Percentiles rank a stretch among this genome's conserved stretches.
Evolutionary conservation across 768 basidiomycete species (phyloP).

Genomic region (Holtermannia corniformis): DNA sequence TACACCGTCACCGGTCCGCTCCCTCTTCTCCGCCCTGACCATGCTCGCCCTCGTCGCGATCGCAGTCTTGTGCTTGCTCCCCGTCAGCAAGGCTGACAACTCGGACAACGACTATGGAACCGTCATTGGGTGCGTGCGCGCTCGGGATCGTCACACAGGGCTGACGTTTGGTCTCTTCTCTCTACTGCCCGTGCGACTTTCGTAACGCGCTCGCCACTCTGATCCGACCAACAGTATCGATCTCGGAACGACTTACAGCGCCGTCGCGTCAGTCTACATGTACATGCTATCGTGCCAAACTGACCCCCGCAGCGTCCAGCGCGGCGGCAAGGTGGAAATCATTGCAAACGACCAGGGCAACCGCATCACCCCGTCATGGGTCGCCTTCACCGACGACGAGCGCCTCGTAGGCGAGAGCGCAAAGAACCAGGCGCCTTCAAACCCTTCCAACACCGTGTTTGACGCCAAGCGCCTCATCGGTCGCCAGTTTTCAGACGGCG

Average conservation of each 20-base stretch:
- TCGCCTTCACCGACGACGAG: slow-evolving; percentile 68
- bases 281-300: not conserved
- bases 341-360: slow-evolving; percentile 84
- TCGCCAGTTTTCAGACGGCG: slow-evolving; percentile 63
- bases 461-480: slow-evolving; percentile 95
- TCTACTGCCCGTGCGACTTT: slow-evolving; percentile 1
- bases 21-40: no score
- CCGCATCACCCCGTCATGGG: slow-evolving; percentile 84
- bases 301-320: slow-evolving; percentile 55
- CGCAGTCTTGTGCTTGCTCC: slow-evolving; percentile 63
- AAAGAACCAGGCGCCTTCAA: slow-evolving; percentile 88
- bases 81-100: slow-evolving; percentile 57
- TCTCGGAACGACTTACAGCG: slow-evolving; percentile 92
- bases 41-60: slow-evolving; percentile 50
- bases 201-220: slow-evolving; percentile 12
- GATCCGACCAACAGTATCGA: slow-evolving; percentile 45
- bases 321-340: slow-evolving; percentile 76
- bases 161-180: slow-evolving; percentile 10
- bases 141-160: slow-evolving; percentile 80
- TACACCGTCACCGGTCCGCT: no score
- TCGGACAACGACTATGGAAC: slow-evolving; percentile 71
- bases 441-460: slow-evolving; percentile 89
- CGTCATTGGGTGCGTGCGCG: slow-evolving; percentile 56
- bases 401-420: slow-evolving; percentile 85
- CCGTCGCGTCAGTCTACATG: slow-evolving; percentile 65